A percentile compares a stretch with the other conserved stretches of the same genome.
Evolutionary conservation across 352 stramenopile species (phyloP).

Genomic region (Pythium guiyangense): DNA sequence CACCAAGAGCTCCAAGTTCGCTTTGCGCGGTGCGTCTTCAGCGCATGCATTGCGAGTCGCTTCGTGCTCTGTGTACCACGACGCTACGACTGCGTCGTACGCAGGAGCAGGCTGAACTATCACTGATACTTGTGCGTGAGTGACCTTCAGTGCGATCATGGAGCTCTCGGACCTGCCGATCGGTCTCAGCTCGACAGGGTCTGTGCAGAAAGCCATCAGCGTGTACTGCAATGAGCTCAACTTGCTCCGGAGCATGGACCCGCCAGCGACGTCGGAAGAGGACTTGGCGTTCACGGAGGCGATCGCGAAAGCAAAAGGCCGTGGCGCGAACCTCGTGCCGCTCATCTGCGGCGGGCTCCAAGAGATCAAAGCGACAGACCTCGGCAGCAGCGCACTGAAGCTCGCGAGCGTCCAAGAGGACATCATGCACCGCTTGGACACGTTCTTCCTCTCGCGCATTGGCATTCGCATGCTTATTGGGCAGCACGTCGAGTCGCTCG

Average conservation of each 20-base stretch:
- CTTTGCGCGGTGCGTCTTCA: constrained; percentile 43
- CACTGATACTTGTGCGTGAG: background rate
- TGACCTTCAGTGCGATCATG: constrained; percentile 38
- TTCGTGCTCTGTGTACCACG: too few species aligned
- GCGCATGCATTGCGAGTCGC: background rate
- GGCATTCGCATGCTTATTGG: constrained; percentile 99
- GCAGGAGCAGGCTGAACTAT: background rate
- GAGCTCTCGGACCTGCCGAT: constrained; percentile 73
- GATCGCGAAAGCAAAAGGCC: constrained; percentile 44
- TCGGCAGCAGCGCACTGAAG: constrained; percentile 54
- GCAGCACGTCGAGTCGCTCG: constrained; percentile 72
- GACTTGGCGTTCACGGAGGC: constrained; percentile 62
- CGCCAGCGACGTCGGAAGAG: constrained; percentile 45
- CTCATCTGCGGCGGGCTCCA: constrained; percentile 73
- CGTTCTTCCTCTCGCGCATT: constrained; percentile 98
- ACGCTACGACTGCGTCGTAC: background rate
- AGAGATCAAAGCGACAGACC: constrained; percentile 56
- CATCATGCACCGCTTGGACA: constrained; percentile 88
- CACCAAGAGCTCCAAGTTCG: constrained; percentile 78
- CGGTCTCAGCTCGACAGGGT: constrained; percentile 53
- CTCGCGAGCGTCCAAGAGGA: constrained; percentile 66
- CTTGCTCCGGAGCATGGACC: constrained; percentile 32
- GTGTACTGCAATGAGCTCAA: constrained; percentile 61
- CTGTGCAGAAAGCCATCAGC: constrained; percentile 54
- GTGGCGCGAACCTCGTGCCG: constrained; percentile 71